Evolutionary conservation across 2,329 filamentous ascomycete species (phyloP), one percentile per base, ranked within the genome.

Genomic region (Seiridium unicorne): DNA sequence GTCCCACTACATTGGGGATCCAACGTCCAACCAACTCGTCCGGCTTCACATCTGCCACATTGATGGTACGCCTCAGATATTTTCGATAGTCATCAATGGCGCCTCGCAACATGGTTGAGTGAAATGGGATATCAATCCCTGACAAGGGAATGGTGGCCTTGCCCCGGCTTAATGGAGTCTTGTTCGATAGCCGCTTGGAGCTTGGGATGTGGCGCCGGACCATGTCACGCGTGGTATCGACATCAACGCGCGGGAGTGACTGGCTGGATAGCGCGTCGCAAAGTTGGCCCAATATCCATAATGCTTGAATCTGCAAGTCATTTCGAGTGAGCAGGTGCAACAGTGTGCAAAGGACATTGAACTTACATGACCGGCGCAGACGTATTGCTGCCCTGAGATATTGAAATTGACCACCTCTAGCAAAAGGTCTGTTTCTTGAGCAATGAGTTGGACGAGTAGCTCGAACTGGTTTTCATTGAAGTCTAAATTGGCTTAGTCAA

Each of bases 51-150:
- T 7, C 13, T 7, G 7, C 13, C 38, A 8, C 13, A 13, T 7
- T 7, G 13, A 42, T 42, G 7, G 38, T 8, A 8, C 13, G 7
- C 13, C 13, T 13, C 7, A 42, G 38, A 13, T 8, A 42, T 2
- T 42, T 13, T 7, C 38, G 38, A 13, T 13, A 8, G 38, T 8
- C 7, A 8, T 42, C 38, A 2, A 42, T 42, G 13, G 7, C 13
- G 7, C 13, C 13, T 13, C 13, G 7, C 38, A 42, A 13, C 38
- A 42, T 7, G 7, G 38, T 8, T 2, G 38, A 42, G 84, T 99
- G 95, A 91, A 99, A 99, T 51, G 95, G 95, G 72, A 98, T 95
- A 70, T 99, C 95, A 69, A 99, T 99, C 64, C 95, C 95, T 72
- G 90, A 92, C 65, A 99, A 90, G 48, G 95, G 95, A 68, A 98